Percentiles rank a stretch among this genome's conserved stretches.
phyloP scores from a whole-genome alignment of 805 yeast genomes.

The Wickerhamiella kazuoi region DNA sequence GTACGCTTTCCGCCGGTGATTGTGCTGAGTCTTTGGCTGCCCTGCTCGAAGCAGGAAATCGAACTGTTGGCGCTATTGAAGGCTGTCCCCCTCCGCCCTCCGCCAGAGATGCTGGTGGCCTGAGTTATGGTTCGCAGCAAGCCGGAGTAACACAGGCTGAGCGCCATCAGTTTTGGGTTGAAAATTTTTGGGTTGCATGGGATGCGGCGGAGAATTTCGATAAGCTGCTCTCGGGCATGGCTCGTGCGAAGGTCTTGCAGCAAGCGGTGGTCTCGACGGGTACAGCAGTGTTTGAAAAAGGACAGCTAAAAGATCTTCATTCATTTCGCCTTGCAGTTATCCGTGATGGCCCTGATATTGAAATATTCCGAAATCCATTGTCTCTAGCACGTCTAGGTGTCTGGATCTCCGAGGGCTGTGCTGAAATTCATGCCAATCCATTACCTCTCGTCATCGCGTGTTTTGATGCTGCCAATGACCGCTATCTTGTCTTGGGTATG shows the following conservation, averaged over 20 bases:
- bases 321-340: conserved; percentile 73
- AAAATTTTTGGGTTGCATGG: conserved; percentile 56
- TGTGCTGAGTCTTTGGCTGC: conserved; percentile 82
- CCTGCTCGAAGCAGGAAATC: conserved; percentile 34
- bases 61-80: neutral
- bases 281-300: conserved; percentile 71
- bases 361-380: conserved; percentile 67
- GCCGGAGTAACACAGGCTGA: conserved; percentile 7
- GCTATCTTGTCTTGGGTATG: conserved; percentile 74
- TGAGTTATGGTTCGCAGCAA: neutral
- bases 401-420: conserved; percentile 81
- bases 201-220: conserved; percentile 39
- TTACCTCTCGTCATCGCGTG: conserved; percentile 78
- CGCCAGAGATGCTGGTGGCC: neutral
- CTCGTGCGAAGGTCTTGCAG: conserved; percentile 68
- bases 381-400: conserved; percentile 68
- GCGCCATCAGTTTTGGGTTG: conserved; percentile 51
- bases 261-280: conserved; percentile 75
- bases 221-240: conserved; percentile 49
- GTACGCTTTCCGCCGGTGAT: conserved; percentile 79
- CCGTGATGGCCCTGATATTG: conserved; percentile 73
- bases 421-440: conserved; percentile 49
- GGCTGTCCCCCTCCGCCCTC: neutral
- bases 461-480: conserved; percentile 50
- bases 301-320: conserved; percentile 58